These are phyloP conservation scores for Porphyrellus sp. DNA, from an alignment of 1,284 basidiomycete genomes.

Conservation along the genomic window DNA sequence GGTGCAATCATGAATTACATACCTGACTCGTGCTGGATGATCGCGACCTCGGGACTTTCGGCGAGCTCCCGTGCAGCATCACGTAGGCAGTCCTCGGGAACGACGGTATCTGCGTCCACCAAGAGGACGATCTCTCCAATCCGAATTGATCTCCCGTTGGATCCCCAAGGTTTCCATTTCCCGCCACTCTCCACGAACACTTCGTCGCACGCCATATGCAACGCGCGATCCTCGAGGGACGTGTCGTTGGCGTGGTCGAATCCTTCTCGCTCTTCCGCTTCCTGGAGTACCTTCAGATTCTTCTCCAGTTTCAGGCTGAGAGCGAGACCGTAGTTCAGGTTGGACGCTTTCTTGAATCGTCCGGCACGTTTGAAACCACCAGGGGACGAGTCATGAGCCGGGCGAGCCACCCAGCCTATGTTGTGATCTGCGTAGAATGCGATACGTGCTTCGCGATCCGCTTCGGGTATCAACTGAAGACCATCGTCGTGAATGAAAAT, in stretches of 20 bases:
- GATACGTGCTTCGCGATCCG: slow-evolving; percentile 63
- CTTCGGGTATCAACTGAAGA: slow-evolving; percentile 55
- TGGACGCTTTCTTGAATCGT: slow-evolving; percentile 86
- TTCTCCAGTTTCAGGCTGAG: slow-evolving; percentile 62
- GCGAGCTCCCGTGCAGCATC: slow-evolving; percentile 80
- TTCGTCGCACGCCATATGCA: slow-evolving; percentile 67
- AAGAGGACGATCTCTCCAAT: slow-evolving; percentile 68
- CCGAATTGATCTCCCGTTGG: slow-evolving; percentile 54
- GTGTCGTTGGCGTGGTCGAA: slow-evolving; percentile 33
- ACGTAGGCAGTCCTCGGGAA: slow-evolving; percentile 81
- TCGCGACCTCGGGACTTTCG: slow-evolving; percentile 64
- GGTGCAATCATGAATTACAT: slow-evolving; percentile 1
- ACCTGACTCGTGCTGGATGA: slow-evolving; percentile 82
- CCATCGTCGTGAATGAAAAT: slow-evolving; percentile 82
- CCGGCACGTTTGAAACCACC: slow-evolving; percentile 75
- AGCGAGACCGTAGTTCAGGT: slow-evolving; percentile 80
- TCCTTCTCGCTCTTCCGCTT: slow-evolving; percentile 38
- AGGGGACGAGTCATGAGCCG: slow-evolving; percentile 43
- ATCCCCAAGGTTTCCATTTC: slow-evolving; percentile 67
- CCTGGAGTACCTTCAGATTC: slow-evolving; percentile 58
- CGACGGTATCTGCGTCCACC: slow-evolving; percentile 80
- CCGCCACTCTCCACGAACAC: slow-evolving; percentile 53
- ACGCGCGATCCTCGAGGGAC: slow-evolving; percentile 62
- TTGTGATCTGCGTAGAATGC: slow-evolving; percentile 78
- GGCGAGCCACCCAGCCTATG: slow-evolving; percentile 84